phyloP scores from a whole-genome alignment of 176 grass and related monocot species.

The Cocos nucifera region DNA sequence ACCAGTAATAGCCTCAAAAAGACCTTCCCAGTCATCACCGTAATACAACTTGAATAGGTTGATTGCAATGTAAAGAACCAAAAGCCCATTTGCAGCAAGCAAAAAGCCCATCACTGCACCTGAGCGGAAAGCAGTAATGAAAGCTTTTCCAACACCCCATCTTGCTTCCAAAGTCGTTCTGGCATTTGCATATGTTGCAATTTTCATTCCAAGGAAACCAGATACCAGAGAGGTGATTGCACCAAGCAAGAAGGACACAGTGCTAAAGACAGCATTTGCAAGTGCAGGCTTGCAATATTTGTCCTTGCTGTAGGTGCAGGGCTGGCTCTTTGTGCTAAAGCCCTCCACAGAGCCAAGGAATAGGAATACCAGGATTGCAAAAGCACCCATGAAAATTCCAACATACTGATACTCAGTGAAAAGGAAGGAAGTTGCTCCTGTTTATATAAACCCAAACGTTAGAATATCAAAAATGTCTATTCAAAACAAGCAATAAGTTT shows the following conservation, averaged over 20 bases:
- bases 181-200: constrained; percentile 81
- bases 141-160: constrained; percentile 88
- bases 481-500: too few species aligned
- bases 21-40: constrained; percentile 81
- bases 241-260: constrained; percentile 64
- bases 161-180: constrained; percentile 78
- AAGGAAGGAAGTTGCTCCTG: constrained; percentile 60
- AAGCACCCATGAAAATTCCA: constrained; percentile 45
- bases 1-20: constrained; percentile 86
- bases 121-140: constrained; percentile 71
- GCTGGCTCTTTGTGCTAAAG: constrained; percentile 56
- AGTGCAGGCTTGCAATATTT: constrained; percentile 64
- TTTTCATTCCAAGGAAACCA: constrained; percentile 91
- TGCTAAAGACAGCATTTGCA: constrained; percentile 69
- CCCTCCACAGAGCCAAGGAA: constrained; percentile 66
- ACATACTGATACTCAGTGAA: constrained; percentile 59
- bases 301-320: constrained; percentile 46
- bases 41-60: constrained; percentile 77
- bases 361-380: constrained; percentile 43
- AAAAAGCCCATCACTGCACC: constrained; percentile 91
- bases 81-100: constrained; percentile 60
- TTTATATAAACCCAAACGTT: not conserved
- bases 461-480: too few species aligned
- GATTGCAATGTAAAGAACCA: constrained; percentile 84
- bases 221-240: constrained; percentile 77